Conservation (phyloP, 495 filamentous ascomycete species). For the Hypoxylon perforatum region DNA sequence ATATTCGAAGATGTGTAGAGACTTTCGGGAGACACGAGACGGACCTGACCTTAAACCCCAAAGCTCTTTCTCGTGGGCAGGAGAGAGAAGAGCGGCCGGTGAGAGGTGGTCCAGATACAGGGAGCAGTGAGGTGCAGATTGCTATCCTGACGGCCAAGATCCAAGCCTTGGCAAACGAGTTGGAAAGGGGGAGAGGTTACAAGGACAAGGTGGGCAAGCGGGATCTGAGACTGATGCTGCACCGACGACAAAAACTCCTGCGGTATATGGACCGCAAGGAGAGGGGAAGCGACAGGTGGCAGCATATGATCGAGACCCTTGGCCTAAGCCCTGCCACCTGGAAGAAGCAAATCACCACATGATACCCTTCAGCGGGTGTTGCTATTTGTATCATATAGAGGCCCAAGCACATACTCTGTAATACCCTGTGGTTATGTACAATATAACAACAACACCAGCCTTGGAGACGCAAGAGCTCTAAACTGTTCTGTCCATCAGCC, state of each 20-base stretch:
- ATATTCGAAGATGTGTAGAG: conserved; percentile 83
- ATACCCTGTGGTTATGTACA: conserved; percentile 41
- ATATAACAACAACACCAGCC: conserved; percentile 29
- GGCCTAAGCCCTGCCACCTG: conserved; percentile 88
- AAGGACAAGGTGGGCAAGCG: conserved; percentile 94
- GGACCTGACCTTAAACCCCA: conserved; percentile 72
- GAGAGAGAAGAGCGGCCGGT: conserved; percentile 64
- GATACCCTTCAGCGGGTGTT: conserved; percentile 37
- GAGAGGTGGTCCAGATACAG: conserved; percentile 88
- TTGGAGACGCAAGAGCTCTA: conserved; percentile 35
- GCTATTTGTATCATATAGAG: conserved; percentile 40
- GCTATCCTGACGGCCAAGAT: conserved; percentile 98
- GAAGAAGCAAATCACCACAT: conserved; percentile 85
- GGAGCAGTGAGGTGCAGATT: conserved; percentile 94
- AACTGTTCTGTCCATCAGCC: conserved; percentile 34
- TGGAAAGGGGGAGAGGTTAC: conserved; percentile 63
- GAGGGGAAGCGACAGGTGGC: conserved; percentile 88
- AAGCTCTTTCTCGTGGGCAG: conserved; percentile 52
- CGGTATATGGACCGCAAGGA: conserved; percentile 89
- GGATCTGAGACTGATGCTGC: conserved; percentile 84
- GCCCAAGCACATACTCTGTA: conserved; percentile 41
- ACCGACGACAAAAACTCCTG: conserved; percentile 88
- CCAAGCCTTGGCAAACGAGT: conserved; percentile 73
- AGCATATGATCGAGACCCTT: conserved; percentile 80
- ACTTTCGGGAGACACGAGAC: conserved; percentile 92